phyloP scores from a whole-genome alignment of 306 rosid genomes.

The Prunus davidiana region DNA sequence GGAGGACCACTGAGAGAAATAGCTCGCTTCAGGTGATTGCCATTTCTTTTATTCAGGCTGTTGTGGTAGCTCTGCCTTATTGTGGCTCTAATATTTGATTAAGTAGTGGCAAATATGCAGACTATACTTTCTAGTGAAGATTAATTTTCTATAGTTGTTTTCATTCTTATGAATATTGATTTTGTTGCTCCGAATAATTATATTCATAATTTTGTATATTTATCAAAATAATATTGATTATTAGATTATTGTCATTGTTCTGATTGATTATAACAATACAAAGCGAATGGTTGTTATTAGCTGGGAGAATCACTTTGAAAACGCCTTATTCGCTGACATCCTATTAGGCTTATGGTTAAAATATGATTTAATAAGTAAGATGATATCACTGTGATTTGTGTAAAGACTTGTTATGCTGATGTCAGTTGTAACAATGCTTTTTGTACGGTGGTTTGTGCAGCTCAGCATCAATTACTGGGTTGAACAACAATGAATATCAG shows the following conservation, averaged over 20 bases:
- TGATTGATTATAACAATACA: neutral
- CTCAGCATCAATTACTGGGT: constrained; percentile 67
- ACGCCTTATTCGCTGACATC: neutral
- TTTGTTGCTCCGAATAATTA: neutral
- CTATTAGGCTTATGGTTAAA: neutral
- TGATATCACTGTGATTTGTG: neutral
- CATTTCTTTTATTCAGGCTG: neutral
- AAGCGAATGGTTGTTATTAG: neutral
- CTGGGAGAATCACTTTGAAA: neutral
- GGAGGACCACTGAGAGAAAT: constrained; percentile 94
- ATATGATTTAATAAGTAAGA: neutral
- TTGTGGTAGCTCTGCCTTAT: neutral
- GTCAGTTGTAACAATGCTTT: neutral
- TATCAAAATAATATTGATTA: neutral
- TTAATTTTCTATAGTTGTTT: neutral
- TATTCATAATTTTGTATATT: neutral
- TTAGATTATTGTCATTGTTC: neutral
- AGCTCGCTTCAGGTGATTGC: constrained; percentile 73
- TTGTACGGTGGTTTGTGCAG: constrained; percentile 32
- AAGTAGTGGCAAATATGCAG: neutral
- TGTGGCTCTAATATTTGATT: neutral
- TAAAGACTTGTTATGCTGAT: neutral
- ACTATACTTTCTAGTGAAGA: neutral
- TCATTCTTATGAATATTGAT: neutral
- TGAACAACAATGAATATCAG: constrained; percentile 97